Conservation (phyloP, 306 rosid species). For the Lotus japonicus region DNA sequence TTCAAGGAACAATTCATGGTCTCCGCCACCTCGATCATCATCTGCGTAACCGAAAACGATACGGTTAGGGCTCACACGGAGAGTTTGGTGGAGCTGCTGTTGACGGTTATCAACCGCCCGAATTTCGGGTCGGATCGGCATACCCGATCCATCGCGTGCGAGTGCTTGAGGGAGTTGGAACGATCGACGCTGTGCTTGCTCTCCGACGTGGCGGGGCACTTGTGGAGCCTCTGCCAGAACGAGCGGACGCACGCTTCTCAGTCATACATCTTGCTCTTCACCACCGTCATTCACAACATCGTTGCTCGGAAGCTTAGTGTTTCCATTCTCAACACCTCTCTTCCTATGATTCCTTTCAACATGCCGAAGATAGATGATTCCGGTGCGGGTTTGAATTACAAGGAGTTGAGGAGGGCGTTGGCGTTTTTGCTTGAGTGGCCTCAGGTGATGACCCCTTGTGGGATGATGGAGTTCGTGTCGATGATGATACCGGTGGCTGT, state of each 20-base stretch:
- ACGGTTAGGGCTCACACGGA: slow-evolving; percentile 19
- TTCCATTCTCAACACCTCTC: slow-evolving; percentile 56
- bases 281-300: slow-evolving; percentile 55
- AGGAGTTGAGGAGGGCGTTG: slow-evolving; percentile 81
- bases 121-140: slow-evolving; percentile 68
- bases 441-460: slow-evolving; percentile 77
- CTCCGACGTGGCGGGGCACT: slow-evolving; percentile 71
- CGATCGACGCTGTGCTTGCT: slow-evolving; percentile 62
- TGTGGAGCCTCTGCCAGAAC: slow-evolving; percentile 83
- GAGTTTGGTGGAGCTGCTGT: slow-evolving; percentile 54
- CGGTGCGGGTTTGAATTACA: slow-evolving; percentile 41
- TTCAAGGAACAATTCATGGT: slow-evolving; percentile 83
- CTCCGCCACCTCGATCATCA: slow-evolving; percentile 64
- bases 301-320: slow-evolving; percentile 39
- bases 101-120: slow-evolving; percentile 75
- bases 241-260: slow-evolving; percentile 93
- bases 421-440: slow-evolving; percentile 87
- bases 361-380: slow-evolving; percentile 39
- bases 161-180: slow-evolving; percentile 84
- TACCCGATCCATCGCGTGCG: slow-evolving; percentile 70
- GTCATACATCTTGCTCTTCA: slow-evolving; percentile 62
- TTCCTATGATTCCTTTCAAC: slow-evolving; percentile 66
- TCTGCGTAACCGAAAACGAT: slow-evolving; percentile 34
- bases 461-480: slow-evolving; percentile 74
- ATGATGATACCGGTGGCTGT: slow-evolving; percentile 61